Percentiles rank a stretch among this genome's conserved stretches.
These are phyloP conservation scores for Exidia glandulosa DNA, from an alignment of 768 basidiomycete species.

Conservation along the genomic window DNA sequence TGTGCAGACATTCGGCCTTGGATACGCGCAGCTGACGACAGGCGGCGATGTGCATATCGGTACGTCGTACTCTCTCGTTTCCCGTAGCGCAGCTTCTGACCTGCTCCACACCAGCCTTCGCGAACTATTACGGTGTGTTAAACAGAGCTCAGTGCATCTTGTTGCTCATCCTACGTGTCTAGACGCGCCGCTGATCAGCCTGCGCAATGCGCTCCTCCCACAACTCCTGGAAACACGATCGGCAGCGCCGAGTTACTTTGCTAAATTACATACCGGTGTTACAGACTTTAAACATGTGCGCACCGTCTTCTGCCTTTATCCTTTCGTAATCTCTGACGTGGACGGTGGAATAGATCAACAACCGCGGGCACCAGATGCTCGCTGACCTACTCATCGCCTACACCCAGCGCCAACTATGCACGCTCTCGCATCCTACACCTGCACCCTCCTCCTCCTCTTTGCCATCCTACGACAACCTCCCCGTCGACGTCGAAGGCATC, in stretches of 20 bases:
- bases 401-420: constrained; percentile 5
- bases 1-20: constrained; percentile 4
- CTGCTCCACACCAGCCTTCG: neutral
- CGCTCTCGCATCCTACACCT: neutral
- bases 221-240: constrained; percentile 1
- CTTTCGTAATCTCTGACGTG: no score
- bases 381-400: constrained; percentile 4
- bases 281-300: no score
- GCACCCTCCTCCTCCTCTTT: neutral
- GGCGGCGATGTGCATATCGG: constrained; percentile 7
- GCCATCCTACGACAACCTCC: neutral
- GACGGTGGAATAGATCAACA: neutral
- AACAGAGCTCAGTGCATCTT: no score
- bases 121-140: constrained; percentile 5
- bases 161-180: no score
- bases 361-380: constrained; percentile 4
- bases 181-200: constrained; percentile 4
- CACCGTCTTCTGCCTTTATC: no score
- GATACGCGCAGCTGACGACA: constrained; percentile 3
- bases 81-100: neutral
- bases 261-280: no score
- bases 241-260: constrained; percentile 2
- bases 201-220: constrained; percentile 5
- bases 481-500: neutral
- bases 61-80: neutral